Percentiles rank a stretch among this genome's conserved stretches.
phyloP scores from a whole-genome alignment of 2,329 filamentous ascomycete genomes.

The Drechslerella dactyloides region DNA sequence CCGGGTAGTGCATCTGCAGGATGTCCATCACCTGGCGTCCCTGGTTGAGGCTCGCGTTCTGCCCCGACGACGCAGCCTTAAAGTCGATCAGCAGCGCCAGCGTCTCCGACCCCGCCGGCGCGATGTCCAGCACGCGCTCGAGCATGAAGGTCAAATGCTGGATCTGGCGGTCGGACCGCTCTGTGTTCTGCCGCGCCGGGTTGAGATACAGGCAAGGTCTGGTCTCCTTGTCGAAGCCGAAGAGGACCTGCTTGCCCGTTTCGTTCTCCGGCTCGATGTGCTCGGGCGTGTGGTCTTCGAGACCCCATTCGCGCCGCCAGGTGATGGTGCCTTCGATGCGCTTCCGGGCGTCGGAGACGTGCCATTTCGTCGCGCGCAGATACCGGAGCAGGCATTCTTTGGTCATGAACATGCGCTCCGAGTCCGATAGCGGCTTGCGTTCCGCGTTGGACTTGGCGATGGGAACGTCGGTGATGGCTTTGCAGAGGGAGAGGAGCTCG shows the following conservation, averaged over 20 bases:
- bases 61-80: slow-evolving; percentile 75
- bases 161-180: slow-evolving; percentile 81
- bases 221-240: slow-evolving; percentile 83
- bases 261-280: slow-evolving; percentile 93
- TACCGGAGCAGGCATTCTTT: slow-evolving; percentile 91
- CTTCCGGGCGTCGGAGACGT: slow-evolving; percentile 73
- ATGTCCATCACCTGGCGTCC: slow-evolving; percentile 86
- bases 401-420: slow-evolving; percentile 87
- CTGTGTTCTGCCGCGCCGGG: slow-evolving; percentile 90
- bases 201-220: slow-evolving; percentile 91
- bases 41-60: slow-evolving; percentile 76
- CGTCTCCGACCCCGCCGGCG: slow-evolving; percentile 85
- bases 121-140: slow-evolving; percentile 84
- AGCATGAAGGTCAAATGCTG: slow-evolving; percentile 97
- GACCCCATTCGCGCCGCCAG: slow-evolving; percentile 90
- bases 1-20: slow-evolving; percentile 93
- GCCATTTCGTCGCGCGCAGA: slow-evolving; percentile 92
- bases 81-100: slow-evolving; percentile 90
- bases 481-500: slow-evolving; percentile 71
- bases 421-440: slow-evolving; percentile 72
- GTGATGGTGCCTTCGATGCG: slow-evolving; percentile 80
- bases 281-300: slow-evolving; percentile 75
- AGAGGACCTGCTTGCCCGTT: slow-evolving; percentile 90
- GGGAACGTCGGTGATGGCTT: slow-evolving; percentile 74
- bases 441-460: slow-evolving; percentile 66